These are phyloP conservation scores for Arthrobotrys sphaeroides DNA, from an alignment of 2,329 filamentous ascomycete species.

Conservation along the genomic window DNA sequence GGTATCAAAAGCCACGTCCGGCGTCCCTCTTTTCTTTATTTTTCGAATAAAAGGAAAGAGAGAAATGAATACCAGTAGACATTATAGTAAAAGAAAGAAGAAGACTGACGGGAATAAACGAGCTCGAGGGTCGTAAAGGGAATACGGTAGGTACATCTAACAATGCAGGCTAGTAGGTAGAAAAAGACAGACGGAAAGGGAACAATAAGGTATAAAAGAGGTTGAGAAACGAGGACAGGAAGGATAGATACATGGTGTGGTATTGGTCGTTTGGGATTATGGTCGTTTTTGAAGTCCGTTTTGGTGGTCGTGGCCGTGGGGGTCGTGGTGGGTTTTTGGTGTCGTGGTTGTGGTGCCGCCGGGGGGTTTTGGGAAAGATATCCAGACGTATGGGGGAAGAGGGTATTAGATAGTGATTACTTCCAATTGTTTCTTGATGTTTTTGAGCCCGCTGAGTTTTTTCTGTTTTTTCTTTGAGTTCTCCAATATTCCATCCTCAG, in stretches of 20 bases:
- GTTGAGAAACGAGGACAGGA: background rate
- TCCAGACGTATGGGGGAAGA: too few relatives aligned
- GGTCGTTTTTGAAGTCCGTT: background rate
- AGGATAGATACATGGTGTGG: slow-evolving; percentile 7
- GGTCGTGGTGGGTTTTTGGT: too few relatives aligned
- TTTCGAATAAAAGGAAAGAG: background rate
- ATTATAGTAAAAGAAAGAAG: background rate
- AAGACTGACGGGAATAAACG: too few relatives aligned
- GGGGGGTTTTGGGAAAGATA: too few relatives aligned
- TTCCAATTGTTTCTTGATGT: background rate
- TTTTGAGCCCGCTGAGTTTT: too few relatives aligned
- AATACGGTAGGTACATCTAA: slow-evolving; percentile 47
- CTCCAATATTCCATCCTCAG: background rate
- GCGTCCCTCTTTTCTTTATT: background rate
- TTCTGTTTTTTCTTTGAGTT: background rate
- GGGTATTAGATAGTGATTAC: background rate
- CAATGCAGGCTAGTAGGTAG: slow-evolving; percentile 30
- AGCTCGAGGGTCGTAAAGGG: slow-evolving; percentile 7
- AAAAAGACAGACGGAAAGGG: background rate
- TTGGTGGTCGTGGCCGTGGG: background rate
- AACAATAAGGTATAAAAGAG: slow-evolving; percentile 1
- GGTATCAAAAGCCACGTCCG: too few relatives aligned
- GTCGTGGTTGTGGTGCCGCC: background rate
- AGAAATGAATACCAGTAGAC: slow-evolving; percentile 1
- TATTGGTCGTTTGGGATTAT: background rate